Conservation (phyloP, 1,284 basidiomycete species). For the Puccinia brachypodii region DNA sequence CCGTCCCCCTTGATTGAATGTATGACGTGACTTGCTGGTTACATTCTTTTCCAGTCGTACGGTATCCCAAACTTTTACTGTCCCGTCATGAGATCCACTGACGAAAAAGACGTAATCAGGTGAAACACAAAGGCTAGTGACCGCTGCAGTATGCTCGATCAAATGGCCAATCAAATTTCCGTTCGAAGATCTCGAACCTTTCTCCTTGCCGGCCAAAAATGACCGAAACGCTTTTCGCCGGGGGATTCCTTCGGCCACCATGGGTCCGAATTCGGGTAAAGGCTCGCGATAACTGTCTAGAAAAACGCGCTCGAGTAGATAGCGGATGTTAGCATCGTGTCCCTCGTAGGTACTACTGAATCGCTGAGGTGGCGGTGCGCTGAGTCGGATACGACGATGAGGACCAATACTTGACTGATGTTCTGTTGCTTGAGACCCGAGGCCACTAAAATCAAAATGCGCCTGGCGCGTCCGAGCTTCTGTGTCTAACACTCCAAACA, state of each 20-base stretch:
- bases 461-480: constrained; percentile 6
- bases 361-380: background rate
- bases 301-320: constrained; percentile 78
- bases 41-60: constrained; percentile 74
- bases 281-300: constrained; percentile 77
- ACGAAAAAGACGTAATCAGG: constrained; percentile 94
- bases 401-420: constrained; percentile 54
- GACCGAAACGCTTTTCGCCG: constrained; percentile 59
- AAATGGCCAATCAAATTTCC: constrained; percentile 80
- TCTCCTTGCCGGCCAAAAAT: constrained; percentile 54
- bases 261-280: constrained; percentile 83
- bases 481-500: constrained; percentile 42
- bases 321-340: constrained; percentile 79
- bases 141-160: constrained; percentile 74
- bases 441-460: constrained; percentile 7
- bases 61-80: constrained; percentile 80
- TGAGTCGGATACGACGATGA: constrained; percentile 29
- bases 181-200: constrained; percentile 60
- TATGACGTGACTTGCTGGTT: constrained; percentile 59
- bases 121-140: constrained; percentile 80
- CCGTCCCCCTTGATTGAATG: constrained; percentile 57
- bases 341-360: constrained; percentile 66
- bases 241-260: constrained; percentile 61
- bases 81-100: constrained; percentile 79
- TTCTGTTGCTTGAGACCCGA: constrained; percentile 40